Evolutionary conservation across 31 red algal species (phyloP), one percentile per base, ranked within the genome.

Genomic region (Pterothamnion heteromorphum): DNA sequence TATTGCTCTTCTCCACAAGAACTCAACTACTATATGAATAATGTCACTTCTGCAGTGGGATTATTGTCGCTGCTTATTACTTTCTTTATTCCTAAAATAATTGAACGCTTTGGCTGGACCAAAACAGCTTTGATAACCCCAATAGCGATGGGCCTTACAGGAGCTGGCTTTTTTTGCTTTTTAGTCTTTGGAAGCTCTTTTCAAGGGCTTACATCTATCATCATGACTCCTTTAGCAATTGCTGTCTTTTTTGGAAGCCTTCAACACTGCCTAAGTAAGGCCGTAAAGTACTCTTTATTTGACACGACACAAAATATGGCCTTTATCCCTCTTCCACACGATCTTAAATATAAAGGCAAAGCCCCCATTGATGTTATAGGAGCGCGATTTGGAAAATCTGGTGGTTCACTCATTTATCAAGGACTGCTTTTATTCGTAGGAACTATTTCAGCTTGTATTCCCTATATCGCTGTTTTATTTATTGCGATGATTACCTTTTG

Each of bases 261-360:
- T 26, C 97, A 99, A 80, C 96, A 97, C 57, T 94, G 97, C 90
- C 87, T 97, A 35, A 94, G 91, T 2, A 99, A 97, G 92, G 93
- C 89, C 28, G 90, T 93, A 51, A 99, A 99, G 92, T 99, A 99
- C 80, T 94, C 94, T 21, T 85, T 97, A 90, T 99, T 99, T 90
- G 97, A 99, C 84, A 95, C 97, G 28, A 95, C 93, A 86, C 97
- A 99, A 94, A 95, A 99, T 91, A 99, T 99, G 97, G 94, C 96
- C 0, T 99, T 97, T 91, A 99, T 99, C 88, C 96, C 97, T 36
- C 89, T 99, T 36, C 95, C 97, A 84, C 93, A 90, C 14, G 96
- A 97, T 78, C 92, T 92, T 32, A 97, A 95, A 88, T 94, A 89
- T 24, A 97, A 99, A 94, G 97, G 97, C 86, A 99, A 99, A 93